Base-by-base conservation (phyloP, 192 early-diverging fungal species). In the Rhizophlyctis rosea region DNA sequence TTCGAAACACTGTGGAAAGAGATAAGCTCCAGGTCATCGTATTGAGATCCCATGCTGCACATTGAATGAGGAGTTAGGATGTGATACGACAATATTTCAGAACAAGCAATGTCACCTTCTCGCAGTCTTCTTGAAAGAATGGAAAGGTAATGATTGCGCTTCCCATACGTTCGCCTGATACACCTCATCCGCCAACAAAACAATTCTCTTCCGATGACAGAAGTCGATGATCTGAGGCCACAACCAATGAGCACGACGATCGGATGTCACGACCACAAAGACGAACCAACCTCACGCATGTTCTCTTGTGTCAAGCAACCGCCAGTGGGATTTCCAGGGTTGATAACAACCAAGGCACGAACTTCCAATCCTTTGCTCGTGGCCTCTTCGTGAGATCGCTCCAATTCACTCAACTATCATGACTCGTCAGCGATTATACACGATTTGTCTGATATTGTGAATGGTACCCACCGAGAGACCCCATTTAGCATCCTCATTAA, bases 291-390 rank as follows among this genome's bases (percentile, higher is more conserved):
- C 36, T 93, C 90, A 9, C 74, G 76, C 80, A 98, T 96, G 68
- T 93, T 91, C 36, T 90, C 78, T 68, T 84, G 79, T 18, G 72
- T 71, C 47, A 98, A 80, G 68, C 87, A 90, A 63, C 92, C 90
- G 54, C 96, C 96, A 2, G 96, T 99, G 23, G 96, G 96, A 84
- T 99, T 99, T 31, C 96, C 96, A 16, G 96, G 96, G 71, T 99
- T 99, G 67, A 99, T 97, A 47, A 99, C 91, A 57, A 89, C 92
- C 50, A 99, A 71, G 1, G 95, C 96, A 49, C 95, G 90, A 25
- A 96, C 92, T 27, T 99, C 94, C 14, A 86, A 65, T 52, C 92
- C 93, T 23, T 80, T 70, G 21, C 58, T 70, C n/a, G 83, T 78
- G 2, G 91, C 88, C 55, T 86, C 78, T 23, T 66, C 34, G 18